Evolutionary conservation across 2,329 filamentous ascomycete species (phyloP), one percentile per base, ranked within the genome.

Genomic region (Ophiostoma piceae): DNA sequence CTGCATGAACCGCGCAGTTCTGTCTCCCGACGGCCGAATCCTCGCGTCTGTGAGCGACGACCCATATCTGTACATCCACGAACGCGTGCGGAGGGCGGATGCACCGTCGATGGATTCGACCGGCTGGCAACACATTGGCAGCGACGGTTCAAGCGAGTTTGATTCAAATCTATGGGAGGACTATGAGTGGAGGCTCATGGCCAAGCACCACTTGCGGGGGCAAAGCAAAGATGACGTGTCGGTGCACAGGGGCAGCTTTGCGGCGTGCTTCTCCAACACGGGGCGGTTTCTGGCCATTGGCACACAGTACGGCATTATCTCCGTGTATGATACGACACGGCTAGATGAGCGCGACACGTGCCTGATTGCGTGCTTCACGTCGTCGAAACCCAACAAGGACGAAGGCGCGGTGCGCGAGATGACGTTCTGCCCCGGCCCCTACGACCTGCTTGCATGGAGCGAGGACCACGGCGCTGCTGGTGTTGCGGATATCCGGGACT

Each of bases 361-460:
- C 0, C 84, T 96, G 66, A 80, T 97, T 51, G 89, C 89, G 29
- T 86, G 89, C 9, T 92, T 98, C 75, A 86, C 86, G 71, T 94
- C 93, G 19, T 94, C 93, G 0, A 84, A 92, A 72, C 87, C 92
- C 0, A 85, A 86, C 71, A 84, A 83, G n/a, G 84, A 87, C 29
- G 84, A 86, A 26, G 94, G 94, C 62, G 93, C 94, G 41, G 88
- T 98, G 68, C 87, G 95, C 72, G 92, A 93, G 72, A 96, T 98
- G 91, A 85, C 90, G 1, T 99, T 99, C 77, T 93, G 92, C 4
- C 94, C 94, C 0, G 91, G 91, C 1, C 92, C 94, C 0, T 94
- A 90, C 83, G 94, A 97, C 77, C 85, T 99, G 22, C 82, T 99
- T 57, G 91, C 96, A 7, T 98, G 95, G 94, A 92, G 93, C 9